These are phyloP conservation scores for Eucalyptus brandiana DNA, from an alignment of 345 rosid species.

Conservation along the genomic window DNA sequence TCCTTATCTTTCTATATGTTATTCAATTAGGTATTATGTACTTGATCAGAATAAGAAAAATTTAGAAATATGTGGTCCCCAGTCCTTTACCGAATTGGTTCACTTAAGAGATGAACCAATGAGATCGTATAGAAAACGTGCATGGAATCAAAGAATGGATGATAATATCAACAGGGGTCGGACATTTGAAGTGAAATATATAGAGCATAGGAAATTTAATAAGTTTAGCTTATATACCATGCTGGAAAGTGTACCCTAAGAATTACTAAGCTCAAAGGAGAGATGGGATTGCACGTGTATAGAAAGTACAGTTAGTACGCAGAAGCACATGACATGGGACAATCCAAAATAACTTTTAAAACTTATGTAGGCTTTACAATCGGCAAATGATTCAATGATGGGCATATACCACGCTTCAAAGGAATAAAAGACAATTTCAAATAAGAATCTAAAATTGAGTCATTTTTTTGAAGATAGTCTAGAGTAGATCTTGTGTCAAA, in stretches of 20 bases:
- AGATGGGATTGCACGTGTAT: not conserved
- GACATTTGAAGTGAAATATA: not conserved
- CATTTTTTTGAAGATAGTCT: accelerated
- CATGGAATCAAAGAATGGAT: not conserved
- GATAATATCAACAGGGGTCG: not conserved
- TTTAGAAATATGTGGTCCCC: not conserved
- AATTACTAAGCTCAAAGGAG: not conserved
- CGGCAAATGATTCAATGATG: not conserved
- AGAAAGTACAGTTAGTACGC: not conserved
- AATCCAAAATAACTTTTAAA: not conserved
- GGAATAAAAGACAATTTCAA: not conserved
- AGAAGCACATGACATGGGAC: not conserved
- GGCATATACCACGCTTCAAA: not conserved
- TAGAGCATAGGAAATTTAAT: not conserved
- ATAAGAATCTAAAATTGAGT: not conserved
- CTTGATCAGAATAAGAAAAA: not conserved
- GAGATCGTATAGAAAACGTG: not conserved
- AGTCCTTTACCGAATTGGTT: not conserved
- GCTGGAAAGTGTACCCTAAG: not conserved
- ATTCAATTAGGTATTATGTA: not conserved
- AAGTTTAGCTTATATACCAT: not conserved
- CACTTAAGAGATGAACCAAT: not conserved
- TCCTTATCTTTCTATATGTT: not conserved
- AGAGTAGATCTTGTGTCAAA: not conserved
- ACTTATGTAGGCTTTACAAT: not conserved